Base-by-base conservation (phyloP, 2,329 filamentous ascomycete species). In the Zasmidium angulare region DNA sequence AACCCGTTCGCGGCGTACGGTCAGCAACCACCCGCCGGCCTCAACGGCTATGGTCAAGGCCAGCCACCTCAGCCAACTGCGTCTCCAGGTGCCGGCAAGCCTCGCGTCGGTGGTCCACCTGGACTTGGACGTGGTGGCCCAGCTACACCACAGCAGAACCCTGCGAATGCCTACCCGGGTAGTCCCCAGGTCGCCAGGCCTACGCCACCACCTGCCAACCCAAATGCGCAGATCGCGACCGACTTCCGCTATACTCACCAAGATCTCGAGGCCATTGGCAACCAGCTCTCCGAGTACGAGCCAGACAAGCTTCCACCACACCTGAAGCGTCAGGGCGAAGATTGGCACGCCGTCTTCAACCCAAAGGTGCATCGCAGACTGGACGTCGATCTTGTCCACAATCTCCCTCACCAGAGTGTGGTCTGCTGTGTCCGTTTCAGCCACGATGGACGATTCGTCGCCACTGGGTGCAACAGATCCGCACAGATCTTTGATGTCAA, bases 361-460 rank as follows among this genome's bases (percentile, higher is more conserved):
- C 92, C 93, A 48, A 86, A 89, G 59, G 89, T 97, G 40, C 91
- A 90, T 63, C 91, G 95, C 60, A 86, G 92, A 53, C 81, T 99
- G 53, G 95, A 99, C 72, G 92, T 99, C 55, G 92, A 97, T 66
- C 83, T 99, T 43, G 89, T 97, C 50, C 95, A 98, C 78, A 96
- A 92, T 58, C 84, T 99, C 55, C 86, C 87, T 61, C 95, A 99
- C 72, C 91, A 96, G 73, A 98, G 93, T 69, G 95, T 99, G 2
- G 95, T 99, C 0, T 99, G 95, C 83, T 99, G 95, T 74, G 95
- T 99, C 36, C 86, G 95, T 59, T 99, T 99, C 81, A 98, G 93
- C 74, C 86, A 90, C 56, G 95, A 99, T 72, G 95, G 95, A 67
- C 93, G 96, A 72, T 97, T 91, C 68, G 90, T 99, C 56, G 95